Evolutionary conservation across 352 stramenopile genomes (phyloP).

Genomic region (Stephanocyclus meneghinianus): DNA sequence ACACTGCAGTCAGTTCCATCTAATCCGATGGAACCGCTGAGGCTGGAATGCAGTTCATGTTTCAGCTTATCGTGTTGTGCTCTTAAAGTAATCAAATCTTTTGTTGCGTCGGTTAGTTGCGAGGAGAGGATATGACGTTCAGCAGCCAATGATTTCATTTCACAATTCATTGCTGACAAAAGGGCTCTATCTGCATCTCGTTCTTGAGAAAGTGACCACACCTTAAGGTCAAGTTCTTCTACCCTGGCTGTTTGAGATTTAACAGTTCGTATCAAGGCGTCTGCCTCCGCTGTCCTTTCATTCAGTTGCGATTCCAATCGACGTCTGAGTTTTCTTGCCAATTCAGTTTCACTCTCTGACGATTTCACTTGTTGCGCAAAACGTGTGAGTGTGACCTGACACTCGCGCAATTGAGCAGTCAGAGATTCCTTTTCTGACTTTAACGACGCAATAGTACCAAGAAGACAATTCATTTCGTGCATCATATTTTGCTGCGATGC

Average conservation of each 20-base stretch:
- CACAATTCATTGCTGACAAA: neutral
- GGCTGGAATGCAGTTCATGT: neutral
- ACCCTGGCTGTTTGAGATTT: neutral
- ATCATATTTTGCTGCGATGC: conserved; percentile 8
- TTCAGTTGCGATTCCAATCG: neutral
- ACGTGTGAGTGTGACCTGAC: neutral
- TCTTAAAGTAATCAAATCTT: conserved; percentile 1
- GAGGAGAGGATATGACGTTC: neutral
- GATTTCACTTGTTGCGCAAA: neutral
- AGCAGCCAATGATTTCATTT: neutral
- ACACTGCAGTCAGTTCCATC: conserved; percentile 5
- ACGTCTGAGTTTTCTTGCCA: neutral
- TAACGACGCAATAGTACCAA: neutral
- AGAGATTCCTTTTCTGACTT: neutral
- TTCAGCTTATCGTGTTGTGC: neutral
- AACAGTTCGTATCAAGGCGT: neutral
- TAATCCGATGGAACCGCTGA: neutral
- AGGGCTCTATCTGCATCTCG: neutral
- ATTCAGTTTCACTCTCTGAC: neutral
- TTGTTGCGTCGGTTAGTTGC: neutral
- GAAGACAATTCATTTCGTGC: neutral
- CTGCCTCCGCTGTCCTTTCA: neutral
- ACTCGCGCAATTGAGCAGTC: neutral
- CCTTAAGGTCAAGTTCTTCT: neutral
- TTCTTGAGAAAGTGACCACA: neutral